phyloP scores from a whole-genome alignment of 2,329 filamentous ascomycete species.

The Aspergillus flavus region DNA sequence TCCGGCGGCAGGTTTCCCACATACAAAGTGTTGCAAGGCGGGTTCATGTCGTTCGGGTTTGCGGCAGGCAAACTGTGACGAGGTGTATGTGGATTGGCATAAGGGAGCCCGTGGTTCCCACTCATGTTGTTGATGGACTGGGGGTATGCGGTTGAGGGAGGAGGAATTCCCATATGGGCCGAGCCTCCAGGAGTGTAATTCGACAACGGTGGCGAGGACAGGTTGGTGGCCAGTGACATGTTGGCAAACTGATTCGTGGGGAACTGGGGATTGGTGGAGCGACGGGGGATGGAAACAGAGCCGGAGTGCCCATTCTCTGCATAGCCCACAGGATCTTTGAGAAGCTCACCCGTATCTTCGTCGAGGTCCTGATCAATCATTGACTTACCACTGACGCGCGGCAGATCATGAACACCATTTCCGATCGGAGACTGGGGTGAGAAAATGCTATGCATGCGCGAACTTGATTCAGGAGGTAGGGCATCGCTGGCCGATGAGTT shows the following conservation, averaged over 20 bases:
- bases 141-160: constrained; percentile 59
- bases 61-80: constrained; percentile 77
- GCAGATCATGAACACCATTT: constrained; percentile 55
- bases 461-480: constrained; percentile 52
- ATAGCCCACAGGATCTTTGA: constrained; percentile 66
- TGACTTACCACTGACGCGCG: constrained; percentile 60
- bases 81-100: constrained; percentile 60
- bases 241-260: constrained; percentile 69
- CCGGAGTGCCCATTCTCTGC: constrained; percentile 67
- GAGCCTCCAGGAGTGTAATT: constrained; percentile 55
- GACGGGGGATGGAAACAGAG: constrained; percentile 53
- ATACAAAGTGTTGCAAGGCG: constrained; percentile 96
- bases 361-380: constrained; percentile 67
- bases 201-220: constrained; percentile 59
- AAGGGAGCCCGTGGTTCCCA: constrained; percentile 57
- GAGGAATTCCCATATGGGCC: constrained; percentile 51
- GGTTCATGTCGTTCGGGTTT: constrained; percentile 94
- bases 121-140: constrained; percentile 56
- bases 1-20: constrained; percentile 95
- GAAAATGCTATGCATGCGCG: constrained; percentile 59
- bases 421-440: constrained; percentile 63
- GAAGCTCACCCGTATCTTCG: constrained; percentile 63
- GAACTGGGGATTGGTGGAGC: constrained; percentile 71
- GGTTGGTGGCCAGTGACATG: constrained; percentile 72
- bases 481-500: constrained; percentile 53